Percentiles rank a stretch among this genome's conserved stretches.
Conservation (phyloP, 2,329 filamentous ascomycete species). For the Aspergillus sp. region DNA sequence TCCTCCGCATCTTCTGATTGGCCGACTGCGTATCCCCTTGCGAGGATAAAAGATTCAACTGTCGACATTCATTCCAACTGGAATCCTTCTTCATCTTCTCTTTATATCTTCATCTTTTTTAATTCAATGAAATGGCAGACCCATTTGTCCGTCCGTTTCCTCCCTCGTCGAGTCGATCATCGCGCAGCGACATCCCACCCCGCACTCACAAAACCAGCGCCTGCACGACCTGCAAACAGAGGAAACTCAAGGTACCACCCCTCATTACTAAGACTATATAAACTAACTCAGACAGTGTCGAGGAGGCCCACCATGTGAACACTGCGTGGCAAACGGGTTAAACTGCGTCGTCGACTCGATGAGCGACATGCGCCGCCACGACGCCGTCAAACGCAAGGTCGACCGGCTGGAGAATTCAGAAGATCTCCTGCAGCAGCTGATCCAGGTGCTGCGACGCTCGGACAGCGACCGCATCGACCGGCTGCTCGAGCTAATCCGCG, state of each 20-base stretch:
- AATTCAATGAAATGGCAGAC: background rate
- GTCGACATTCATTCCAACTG: too few species aligned
- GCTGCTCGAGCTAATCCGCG: constrained; percentile 21
- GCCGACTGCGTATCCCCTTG: too few species aligned
- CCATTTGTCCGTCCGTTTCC: background rate
- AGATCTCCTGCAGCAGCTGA: constrained; percentile 11
- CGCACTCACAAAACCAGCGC: constrained; percentile 21
- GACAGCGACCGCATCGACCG: constrained; percentile 13
- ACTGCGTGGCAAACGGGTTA: constrained; percentile 20
- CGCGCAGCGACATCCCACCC: background rate
- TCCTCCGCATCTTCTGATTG: too few species aligned
- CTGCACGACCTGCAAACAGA: constrained; percentile 16
- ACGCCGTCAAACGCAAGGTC: constrained; percentile 17
- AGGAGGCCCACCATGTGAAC: constrained; percentile 22
- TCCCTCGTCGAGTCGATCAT: background rate
- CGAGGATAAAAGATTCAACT: too few species aligned
- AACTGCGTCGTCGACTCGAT: constrained; percentile 21
- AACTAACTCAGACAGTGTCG: constrained; percentile 14
- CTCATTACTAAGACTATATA: background rate
- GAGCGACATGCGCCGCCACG: constrained; percentile 24
- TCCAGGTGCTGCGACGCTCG: constrained; percentile 12
- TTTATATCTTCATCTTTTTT: background rate
- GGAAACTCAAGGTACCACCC: constrained; percentile 16
- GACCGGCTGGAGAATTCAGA: constrained; percentile 14
- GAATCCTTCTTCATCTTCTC: background rate